Evolutionary conservation across 129 eudicot genomes (phyloP).

Genomic region (Daucus carota): DNA sequence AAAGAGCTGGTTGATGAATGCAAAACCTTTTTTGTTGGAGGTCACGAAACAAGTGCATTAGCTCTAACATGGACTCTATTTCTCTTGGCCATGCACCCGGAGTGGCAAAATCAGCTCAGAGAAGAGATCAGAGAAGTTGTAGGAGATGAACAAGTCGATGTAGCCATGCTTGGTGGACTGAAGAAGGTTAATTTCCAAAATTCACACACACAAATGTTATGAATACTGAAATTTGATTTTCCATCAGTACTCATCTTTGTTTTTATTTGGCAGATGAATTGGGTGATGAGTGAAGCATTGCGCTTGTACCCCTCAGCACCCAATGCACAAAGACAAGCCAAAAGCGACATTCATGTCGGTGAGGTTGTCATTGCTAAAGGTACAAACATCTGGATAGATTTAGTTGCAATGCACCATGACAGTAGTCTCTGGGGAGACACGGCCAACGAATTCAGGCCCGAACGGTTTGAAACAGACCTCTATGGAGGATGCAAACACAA

Average conservation of each 20-base stretch:
- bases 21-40: conserved; percentile 63
- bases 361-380: conserved; percentile 64
- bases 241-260: too few relatives aligned
- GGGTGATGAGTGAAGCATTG: conserved; percentile 88
- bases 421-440: conserved; percentile 64
- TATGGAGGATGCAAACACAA: conserved; percentile 73
- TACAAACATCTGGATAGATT: conserved; percentile 89
- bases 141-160: conserved; percentile 62
- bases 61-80: conserved; percentile 54
- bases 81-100: conserved; percentile 58
- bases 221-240: neutral
- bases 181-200: conserved; percentile 63
- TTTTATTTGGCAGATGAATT: conserved; percentile 61
- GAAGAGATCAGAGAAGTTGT: conserved; percentile 65
- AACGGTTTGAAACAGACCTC: conserved; percentile 54
- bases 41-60: conserved; percentile 52
- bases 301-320: conserved; percentile 83
- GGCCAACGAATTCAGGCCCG: conserved; percentile 74
- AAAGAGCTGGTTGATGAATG: conserved; percentile 67
- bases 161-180: conserved; percentile 60
- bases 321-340: conserved; percentile 75
- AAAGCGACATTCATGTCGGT: conserved; percentile 59
- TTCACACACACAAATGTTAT: neutral
- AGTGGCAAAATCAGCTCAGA: conserved; percentile 77
- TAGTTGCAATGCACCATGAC: conserved; percentile 88